Conservation (phyloP, 495 filamentous ascomycete genomes). For the Daldinia childiae region DNA sequence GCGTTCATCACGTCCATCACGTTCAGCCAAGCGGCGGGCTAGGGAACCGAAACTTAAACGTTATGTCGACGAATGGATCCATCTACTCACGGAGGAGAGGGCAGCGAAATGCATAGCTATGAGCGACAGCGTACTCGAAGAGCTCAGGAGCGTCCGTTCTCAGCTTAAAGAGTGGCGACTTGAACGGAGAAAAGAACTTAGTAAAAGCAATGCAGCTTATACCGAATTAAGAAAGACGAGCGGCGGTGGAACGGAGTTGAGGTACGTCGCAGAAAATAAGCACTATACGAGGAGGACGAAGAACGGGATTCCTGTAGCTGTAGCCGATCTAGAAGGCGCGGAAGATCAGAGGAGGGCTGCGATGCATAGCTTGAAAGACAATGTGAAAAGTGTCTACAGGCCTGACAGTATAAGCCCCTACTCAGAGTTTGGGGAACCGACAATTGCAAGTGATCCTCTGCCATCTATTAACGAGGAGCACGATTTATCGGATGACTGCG, state of each 20-base stretch:
- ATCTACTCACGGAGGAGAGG: constrained; percentile 22
- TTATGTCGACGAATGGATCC: constrained; percentile 57
- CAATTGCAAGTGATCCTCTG: neutral
- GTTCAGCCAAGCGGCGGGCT: neutral
- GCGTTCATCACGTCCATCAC: neutral
- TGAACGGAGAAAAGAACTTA: constrained; percentile 16
- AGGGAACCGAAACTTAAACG: constrained; percentile 44
- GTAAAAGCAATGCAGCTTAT: constrained; percentile 11
- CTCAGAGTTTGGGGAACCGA: constrained; percentile 12
- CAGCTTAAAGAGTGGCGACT: constrained; percentile 35
- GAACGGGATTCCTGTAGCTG: constrained; percentile 43
- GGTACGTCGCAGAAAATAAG: neutral
- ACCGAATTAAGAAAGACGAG: constrained; percentile 27
- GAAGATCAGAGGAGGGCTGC: constrained; percentile 31
- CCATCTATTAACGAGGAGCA: neutral
- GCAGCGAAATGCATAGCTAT: constrained; percentile 27
- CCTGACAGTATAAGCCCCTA: constrained; percentile 36
- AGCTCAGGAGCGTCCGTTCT: constrained; percentile 27
- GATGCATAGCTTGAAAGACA: constrained; percentile 6
- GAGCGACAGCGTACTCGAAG: constrained; percentile 28
- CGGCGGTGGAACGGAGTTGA: neutral
- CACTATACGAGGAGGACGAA: constrained; percentile 29
- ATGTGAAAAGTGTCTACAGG: constrained; percentile 33
- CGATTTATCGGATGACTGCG: constrained; percentile 3
- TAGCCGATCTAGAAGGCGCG: constrained; percentile 31